Percentiles rank a stretch among this genome's conserved stretches.
Conservation (phyloP, 805 yeast genomes). For the Sugiyamaella boreocaroliniensis region DNA sequence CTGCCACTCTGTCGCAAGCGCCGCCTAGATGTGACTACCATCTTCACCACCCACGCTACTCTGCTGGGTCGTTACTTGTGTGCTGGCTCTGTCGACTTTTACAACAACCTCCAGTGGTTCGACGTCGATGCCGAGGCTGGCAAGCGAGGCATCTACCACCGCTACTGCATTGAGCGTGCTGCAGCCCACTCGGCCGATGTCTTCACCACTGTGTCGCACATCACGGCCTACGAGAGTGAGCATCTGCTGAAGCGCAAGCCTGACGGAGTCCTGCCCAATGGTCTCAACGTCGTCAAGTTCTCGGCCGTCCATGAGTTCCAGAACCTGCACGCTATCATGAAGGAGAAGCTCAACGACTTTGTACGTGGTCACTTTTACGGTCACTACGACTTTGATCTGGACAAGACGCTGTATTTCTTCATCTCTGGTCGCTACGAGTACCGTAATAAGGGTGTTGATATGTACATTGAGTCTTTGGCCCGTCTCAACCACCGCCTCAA, state of each 20-base stretch:
- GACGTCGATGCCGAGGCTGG: slow-evolving; percentile 99
- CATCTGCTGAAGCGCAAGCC: slow-evolving; percentile 91
- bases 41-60: slow-evolving; percentile 97
- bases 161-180: slow-evolving; percentile 94
- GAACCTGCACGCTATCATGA: slow-evolving; percentile 85
- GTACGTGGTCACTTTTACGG: slow-evolving; percentile 97
- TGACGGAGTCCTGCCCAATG: slow-evolving; percentile 96
- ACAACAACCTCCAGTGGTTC: slow-evolving; percentile 79
- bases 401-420: slow-evolving; percentile 88
- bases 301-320: slow-evolving; percentile 98
- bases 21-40: slow-evolving; percentile 86
- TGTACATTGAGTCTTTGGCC: slow-evolving; percentile 88
- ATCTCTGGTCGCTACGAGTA: slow-evolving; percentile 97
- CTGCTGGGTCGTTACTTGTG: slow-evolving; percentile 89
- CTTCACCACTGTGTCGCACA: slow-evolving; percentile 94
- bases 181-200: slow-evolving; percentile 96
- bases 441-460: slow-evolving; percentile 94
- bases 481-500: slow-evolving; percentile 84
- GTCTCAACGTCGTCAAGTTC: slow-evolving; percentile 90
- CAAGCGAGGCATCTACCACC: slow-evolving; percentile 91
- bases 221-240: slow-evolving; percentile 94
- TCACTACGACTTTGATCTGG: slow-evolving; percentile 87
- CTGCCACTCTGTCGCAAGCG: slow-evolving; percentile 88
- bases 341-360: slow-evolving; percentile 88
- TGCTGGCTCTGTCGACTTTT: slow-evolving; percentile 94